These are phyloP conservation scores for Penicillium concentricum DNA, from an alignment of 2,329 filamentous ascomycete species.

Conservation along the genomic window DNA sequence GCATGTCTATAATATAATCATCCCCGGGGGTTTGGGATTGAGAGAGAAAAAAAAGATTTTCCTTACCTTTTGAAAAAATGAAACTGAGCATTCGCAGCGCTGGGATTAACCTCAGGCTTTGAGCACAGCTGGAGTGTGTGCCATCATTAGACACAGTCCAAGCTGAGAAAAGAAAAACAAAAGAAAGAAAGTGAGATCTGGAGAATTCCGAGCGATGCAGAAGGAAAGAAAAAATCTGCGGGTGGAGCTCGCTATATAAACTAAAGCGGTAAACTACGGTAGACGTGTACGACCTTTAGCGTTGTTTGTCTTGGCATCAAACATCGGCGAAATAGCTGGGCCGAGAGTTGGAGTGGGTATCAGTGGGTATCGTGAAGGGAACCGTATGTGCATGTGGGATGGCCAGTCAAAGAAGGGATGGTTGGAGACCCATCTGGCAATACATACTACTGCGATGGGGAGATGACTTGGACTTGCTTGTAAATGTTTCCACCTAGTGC, in stretches of 20 bases:
- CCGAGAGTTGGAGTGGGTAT: not conserved
- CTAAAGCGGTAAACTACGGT: constrained; percentile 2
- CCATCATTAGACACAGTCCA: constrained; percentile 8
- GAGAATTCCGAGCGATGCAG: constrained; percentile 3
- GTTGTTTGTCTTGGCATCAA: constrained; percentile 12
- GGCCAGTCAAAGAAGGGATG: not conserved
- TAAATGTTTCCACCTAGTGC: not conserved
- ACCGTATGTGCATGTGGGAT: not conserved
- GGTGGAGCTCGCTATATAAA: constrained; percentile 12
- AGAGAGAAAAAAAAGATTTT: constrained; percentile 8
- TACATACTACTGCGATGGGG: not conserved
- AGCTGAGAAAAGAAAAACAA: not conserved
- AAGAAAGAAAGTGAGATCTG: not conserved
- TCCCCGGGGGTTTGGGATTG: constrained; percentile 33
- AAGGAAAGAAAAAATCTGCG: constrained; percentile 9
- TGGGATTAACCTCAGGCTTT: not conserved
- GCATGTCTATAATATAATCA: constrained; percentile 65
- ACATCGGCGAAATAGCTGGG: constrained; percentile 4
- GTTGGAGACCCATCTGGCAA: too few species aligned
- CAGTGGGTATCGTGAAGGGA: not conserved
- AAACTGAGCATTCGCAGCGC: not conserved
- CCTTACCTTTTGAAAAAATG: constrained; percentile 47
- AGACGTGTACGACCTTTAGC: not conserved
- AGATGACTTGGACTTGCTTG: not conserved
- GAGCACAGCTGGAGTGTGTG: not conserved